phyloP scores from a whole-genome alignment of 2,329 filamentous ascomycete genomes.

The Alternaria hordeiaustralica region DNA sequence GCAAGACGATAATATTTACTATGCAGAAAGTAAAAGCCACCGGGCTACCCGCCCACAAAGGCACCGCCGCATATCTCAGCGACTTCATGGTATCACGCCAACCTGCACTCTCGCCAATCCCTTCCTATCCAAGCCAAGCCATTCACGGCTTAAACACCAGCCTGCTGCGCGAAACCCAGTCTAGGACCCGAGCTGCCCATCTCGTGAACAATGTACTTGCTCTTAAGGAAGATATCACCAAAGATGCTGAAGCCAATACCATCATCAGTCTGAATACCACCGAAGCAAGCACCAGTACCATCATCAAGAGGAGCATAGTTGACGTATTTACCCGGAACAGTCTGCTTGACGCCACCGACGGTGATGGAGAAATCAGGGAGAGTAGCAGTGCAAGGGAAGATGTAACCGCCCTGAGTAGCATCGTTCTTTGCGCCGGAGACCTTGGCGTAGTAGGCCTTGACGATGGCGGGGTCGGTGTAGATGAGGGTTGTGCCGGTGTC shows the following conservation, averaged over 20 bases:
- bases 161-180: slow-evolving; percentile 55
- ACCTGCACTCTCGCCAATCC: too few relatives aligned
- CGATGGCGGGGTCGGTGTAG: slow-evolving; percentile 62
- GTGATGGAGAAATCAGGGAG: slow-evolving; percentile 62
- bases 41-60: neutral
- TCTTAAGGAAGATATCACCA: slow-evolving; percentile 81
- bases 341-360: slow-evolving; percentile 58
- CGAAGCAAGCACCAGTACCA: slow-evolving; percentile 67
- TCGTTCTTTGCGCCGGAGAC: slow-evolving; percentile 61
- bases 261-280: slow-evolving; percentile 72
- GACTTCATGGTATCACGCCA: neutral
- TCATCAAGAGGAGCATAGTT: slow-evolving; percentile 57
- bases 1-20: neutral
- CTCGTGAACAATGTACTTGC: slow-evolving; percentile 70
- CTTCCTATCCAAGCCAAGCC: too few relatives aligned
- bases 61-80: neutral
- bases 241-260: slow-evolving; percentile 72
- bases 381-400: slow-evolving; percentile 58
- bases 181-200: slow-evolving; percentile 42
- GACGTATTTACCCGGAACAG: slow-evolving; percentile 61
- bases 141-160: slow-evolving; percentile 23
- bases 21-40: neutral
- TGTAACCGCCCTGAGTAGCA: slow-evolving; percentile 60
- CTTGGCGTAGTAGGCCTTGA: slow-evolving; percentile 65
- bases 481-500: slow-evolving; percentile 76